A percentile compares a stretch with the other conserved stretches of the same genome.
These are phyloP conservation scores for Clonostachys solani DNA, from an alignment of 2,329 filamentous ascomycete species.

Conservation along the genomic window DNA sequence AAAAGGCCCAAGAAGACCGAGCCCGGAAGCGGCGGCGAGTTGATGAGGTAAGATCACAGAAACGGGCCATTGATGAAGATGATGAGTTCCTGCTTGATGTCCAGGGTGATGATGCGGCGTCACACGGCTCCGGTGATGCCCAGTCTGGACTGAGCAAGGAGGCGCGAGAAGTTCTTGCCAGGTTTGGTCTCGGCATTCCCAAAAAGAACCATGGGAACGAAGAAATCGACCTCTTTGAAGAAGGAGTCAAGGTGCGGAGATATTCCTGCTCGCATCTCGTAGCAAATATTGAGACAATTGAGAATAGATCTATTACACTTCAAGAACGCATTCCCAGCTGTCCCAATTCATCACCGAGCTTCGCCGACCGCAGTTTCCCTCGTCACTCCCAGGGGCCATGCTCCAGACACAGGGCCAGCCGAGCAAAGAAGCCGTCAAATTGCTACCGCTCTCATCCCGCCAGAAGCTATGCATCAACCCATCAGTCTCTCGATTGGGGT, in stretches of 20 bases:
- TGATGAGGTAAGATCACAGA: conserved; percentile 10
- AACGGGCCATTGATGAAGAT: conserved; percentile 42
- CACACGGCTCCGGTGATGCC: conserved; percentile 22
- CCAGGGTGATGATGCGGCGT: conserved; percentile 42
- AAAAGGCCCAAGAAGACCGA: conserved; percentile 51
- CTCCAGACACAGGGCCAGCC: conserved; percentile 9
- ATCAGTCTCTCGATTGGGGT: conserved; percentile 66
- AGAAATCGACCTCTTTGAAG: conserved; percentile 43
- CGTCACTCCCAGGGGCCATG: conserved; percentile 54
- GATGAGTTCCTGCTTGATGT: conserved; percentile 73
- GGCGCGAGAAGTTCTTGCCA: conserved; percentile 69
- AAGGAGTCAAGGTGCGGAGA: conserved; percentile 61
- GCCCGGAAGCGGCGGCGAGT: conserved; percentile 38
- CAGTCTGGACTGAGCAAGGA: conserved; percentile 65
- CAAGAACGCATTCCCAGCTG: conserved; percentile 86
- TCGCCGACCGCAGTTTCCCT: conserved; percentile 70
- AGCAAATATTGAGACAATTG: conserved; percentile 19
- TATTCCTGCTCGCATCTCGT: neutral
- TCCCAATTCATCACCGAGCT: conserved; percentile 85
- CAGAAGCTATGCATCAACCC: conserved; percentile 90
- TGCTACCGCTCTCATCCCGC: conserved; percentile 78
- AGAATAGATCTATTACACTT: conserved; percentile 77
- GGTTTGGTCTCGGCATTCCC: conserved; percentile 44
- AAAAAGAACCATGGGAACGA: conserved; percentile 21
- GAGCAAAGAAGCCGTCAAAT: conserved; percentile 54